Evolutionary conservation across 2,329 filamentous ascomycete species (phyloP), one percentile per base, ranked within the genome.

Genomic region (Coniochaeta sp.): DNA sequence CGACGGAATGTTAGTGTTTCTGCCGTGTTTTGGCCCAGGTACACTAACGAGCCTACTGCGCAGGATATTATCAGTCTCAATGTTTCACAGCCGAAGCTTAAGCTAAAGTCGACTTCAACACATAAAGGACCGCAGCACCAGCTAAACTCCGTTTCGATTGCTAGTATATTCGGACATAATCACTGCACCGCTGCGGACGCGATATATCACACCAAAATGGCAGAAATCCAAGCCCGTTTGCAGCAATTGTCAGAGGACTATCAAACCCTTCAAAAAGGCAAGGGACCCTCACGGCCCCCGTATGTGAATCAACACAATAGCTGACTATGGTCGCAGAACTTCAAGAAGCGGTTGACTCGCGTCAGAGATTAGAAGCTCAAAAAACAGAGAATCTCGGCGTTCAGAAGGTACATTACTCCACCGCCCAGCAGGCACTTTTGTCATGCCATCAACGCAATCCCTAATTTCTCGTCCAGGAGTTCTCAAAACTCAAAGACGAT

Each of bases 321-420:
- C 19, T 28, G 11, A 57, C 28, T 57, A 1, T 36, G 24, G 11
- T 22, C 17, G 31, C 67, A 96, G 95, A 98, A 67, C 83, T 98
- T 60, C 89, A 92, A 73, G 83, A 80, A 50, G 79, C 85, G 19
- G 85, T 98, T 28, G 81, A 87, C 52, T 89, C 91, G 11, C 86
- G 93, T 64, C 93, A 99, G 77, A 96, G 90, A 76, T 86, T 99
- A 7, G 93, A 97, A 73, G 90, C 92, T 7, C 95, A 99, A 74
- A 90, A 90, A 73, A 91, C 96, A 71, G 95, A 99, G 74, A 99
- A 98, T 72, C 77, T 88, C 57, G 88, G 89, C 17, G 95, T 99
- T 11, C 87, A 96, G 73, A 89, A 90, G 77, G 90, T 91, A 67
- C 52, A 73, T 59, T n/a, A 22, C n/a, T 24, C n/a, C 11, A 19